phyloP scores from a whole-genome alignment of 2,329 filamentous ascomycete genomes.

The Penicillium sp. region DNA sequence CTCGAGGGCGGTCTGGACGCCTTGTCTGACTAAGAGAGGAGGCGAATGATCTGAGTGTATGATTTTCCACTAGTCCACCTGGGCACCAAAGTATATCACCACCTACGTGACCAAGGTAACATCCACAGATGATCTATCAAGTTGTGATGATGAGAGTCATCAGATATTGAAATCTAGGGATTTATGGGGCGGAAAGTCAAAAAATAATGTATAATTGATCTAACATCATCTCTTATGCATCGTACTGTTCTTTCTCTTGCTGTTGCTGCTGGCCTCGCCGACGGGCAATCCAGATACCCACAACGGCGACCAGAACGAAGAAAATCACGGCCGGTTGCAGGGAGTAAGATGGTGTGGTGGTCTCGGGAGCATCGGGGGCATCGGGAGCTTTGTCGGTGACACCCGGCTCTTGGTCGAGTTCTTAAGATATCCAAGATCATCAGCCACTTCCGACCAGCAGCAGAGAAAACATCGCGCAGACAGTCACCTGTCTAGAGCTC shows the following conservation, averaged over 20 bases:
- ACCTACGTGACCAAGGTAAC: constrained; percentile 2
- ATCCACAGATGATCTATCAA: not conserved
- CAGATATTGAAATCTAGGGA: not conserved
- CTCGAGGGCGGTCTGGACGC: constrained; percentile 3
- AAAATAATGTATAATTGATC: not conserved
- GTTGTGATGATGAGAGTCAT: not conserved
- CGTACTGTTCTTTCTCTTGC: constrained; percentile 17
- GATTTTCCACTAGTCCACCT: not conserved
- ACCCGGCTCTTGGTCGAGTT: constrained; percentile 17
- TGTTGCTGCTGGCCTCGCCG: constrained; percentile 20
- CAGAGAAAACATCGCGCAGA: constrained; percentile 23
- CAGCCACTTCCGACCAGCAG: constrained; percentile 34
- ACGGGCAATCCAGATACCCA: constrained; percentile 21
- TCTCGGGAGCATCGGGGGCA: constrained; percentile 4
- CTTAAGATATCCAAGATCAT: constrained; percentile 32
- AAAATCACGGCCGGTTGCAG: constrained; percentile 20
- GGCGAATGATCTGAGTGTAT: constrained; percentile 7
- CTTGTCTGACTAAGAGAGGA: constrained; percentile 17
- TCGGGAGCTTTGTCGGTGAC: constrained; percentile 10
- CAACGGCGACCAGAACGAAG: constrained; percentile 19
- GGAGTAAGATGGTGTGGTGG: constrained; percentile 12
- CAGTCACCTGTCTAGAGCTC: constrained; percentile 56
- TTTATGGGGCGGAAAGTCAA: not conserved
- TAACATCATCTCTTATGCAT: constrained; percentile 9
- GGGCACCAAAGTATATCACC: constrained; percentile 3